phyloP scores from a whole-genome alignment of 2,329 filamentous ascomycete species.

The Scortechinia acanthostroma region DNA sequence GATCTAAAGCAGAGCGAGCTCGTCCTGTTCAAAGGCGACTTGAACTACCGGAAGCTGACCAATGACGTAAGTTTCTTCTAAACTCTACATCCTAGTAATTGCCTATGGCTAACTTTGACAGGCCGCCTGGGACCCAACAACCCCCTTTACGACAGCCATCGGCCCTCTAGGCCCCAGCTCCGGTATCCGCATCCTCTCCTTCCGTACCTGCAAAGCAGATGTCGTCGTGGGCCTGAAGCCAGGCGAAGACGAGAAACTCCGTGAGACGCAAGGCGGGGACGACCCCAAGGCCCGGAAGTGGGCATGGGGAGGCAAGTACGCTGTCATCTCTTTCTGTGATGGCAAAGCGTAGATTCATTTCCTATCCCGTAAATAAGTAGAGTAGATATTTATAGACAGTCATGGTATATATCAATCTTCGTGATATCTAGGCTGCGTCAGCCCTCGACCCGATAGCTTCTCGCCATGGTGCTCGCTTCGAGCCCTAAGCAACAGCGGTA shows the following conservation, averaged over 20 bases:
- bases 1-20: slow-evolving; percentile 80
- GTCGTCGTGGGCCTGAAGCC: slow-evolving; percentile 81
- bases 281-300: slow-evolving; percentile 70
- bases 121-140: slow-evolving; percentile 79
- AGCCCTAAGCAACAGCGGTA: too few species aligned
- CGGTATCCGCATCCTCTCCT: slow-evolving; percentile 75
- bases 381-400: too few species aligned
- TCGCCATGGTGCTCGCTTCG: too few species aligned
- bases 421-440: too few species aligned
- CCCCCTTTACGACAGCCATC: slow-evolving; percentile 76
- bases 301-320: slow-evolving; percentile 96
- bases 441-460: too few species aligned
- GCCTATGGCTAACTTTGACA: slow-evolving; percentile 19
- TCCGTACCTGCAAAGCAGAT: slow-evolving; percentile 94
- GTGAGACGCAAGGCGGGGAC: slow-evolving; percentile 59
- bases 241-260: slow-evolving; percentile 77
- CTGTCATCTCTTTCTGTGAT: slow-evolving; percentile 78
- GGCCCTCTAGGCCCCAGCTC: slow-evolving; percentile 78
- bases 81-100: neutral
- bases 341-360: slow-evolving; percentile 45
- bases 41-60: slow-evolving; percentile 92
- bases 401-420: too few species aligned
- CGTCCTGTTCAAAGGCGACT: slow-evolving; percentile 91
- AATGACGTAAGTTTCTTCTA: slow-evolving; percentile 61
- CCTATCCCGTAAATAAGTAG: too few species aligned